Base-by-base conservation (phyloP, 371 early-diverging fungal genomes). In the Actinomortierella wolfii region DNA sequence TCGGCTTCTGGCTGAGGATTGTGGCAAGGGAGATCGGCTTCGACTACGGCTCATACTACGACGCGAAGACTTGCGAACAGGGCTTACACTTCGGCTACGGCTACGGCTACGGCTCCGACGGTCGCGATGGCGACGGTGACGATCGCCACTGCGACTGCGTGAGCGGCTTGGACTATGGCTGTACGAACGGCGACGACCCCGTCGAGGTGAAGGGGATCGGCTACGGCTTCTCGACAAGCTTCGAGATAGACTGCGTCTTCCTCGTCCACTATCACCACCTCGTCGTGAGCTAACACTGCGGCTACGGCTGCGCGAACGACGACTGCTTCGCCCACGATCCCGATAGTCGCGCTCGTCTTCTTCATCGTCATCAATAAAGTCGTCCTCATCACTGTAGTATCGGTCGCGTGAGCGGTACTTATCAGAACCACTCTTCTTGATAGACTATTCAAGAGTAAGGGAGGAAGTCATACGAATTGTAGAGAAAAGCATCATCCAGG, bases 391-490 rank as follows among this genome's bases (percentile, higher is more conserved):
- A 29, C 73, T 73, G 2, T 66, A 73, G 54, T 73, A 73, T 21
- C 63, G 67, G 40, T 62, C 62, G 42, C 64, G 61, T 20, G 73
- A 73, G 43, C 66, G 66, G 63, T 73, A 73, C n/a, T 59, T 54
- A 34, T 73, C 73, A 1, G 73, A 58, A 29, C 73, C 73, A 2
- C 67, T 61, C 24, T 73, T 73, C 18, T 73, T 73, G 67, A 73
- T 73, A 2, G 73, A 73, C 73, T 73, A 57, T 52, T 49, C 23
- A n/a, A n/a, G n/a, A n/a, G n/a, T n/a, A n/a, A n/a, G n/a, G n/a
- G n/a, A n/a, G n/a, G n/a, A n/a, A n/a, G n/a, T n/a, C n/a, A n/a
- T n/a, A n/a, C n/a, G n/a, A n/a, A n/a, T n/a, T n/a, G n/a, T n/a
- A n/a, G n/a, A n/a, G n/a, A n/a, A n/a, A n/a, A n/a, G n/a, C n/a